phyloP scores from a whole-genome alignment of 148 eudicot genomes.

The Rhododendron kiyosumense region DNA sequence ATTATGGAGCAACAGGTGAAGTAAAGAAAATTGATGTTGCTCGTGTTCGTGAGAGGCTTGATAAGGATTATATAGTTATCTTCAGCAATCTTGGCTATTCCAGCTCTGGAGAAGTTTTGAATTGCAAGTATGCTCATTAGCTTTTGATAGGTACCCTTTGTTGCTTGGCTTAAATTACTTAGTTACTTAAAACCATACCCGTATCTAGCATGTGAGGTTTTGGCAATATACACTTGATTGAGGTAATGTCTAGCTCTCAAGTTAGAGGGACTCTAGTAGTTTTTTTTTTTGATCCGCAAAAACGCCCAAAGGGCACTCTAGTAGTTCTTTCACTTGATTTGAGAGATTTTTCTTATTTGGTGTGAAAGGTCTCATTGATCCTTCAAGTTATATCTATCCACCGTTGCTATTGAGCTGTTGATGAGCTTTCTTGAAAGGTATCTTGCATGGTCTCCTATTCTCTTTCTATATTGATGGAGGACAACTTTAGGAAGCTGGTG shows the following conservation, averaged over 20 bases:
- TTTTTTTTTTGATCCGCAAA: too few relatives aligned
- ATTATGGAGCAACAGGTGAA: slow-evolving; percentile 92
- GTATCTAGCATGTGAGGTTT: background rate
- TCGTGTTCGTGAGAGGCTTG: slow-evolving; percentile 84
- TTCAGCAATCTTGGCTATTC: slow-evolving; percentile 92
- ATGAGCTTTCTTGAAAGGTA: background rate
- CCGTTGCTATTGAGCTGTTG: background rate
- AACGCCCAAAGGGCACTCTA: too few relatives aligned
- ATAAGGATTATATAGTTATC: slow-evolving; percentile 78
- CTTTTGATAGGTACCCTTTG: slow-evolving; percentile 40
- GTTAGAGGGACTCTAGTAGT: background rate
- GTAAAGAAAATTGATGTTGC: slow-evolving; percentile 88
- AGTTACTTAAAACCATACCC: background rate
- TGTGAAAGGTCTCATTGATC: background rate
- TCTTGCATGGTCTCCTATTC: background rate
- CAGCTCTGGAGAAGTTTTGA: slow-evolving; percentile 91
- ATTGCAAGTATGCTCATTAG: slow-evolving; percentile 89
- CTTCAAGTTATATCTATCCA: background rate
- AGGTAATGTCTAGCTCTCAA: background rate
- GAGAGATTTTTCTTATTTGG: background rate
- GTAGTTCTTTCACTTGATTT: background rate
- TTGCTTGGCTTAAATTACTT: slow-evolving; percentile 8
- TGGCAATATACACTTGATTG: background rate
- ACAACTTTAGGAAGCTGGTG: background rate
- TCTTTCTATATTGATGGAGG: background rate